A percentile compares a stretch with the other conserved stretches of the same genome.
Evolutionary conservation across 257 asterid genomes (phyloP).

Genomic region (Primulina huaijiensis): DNA sequence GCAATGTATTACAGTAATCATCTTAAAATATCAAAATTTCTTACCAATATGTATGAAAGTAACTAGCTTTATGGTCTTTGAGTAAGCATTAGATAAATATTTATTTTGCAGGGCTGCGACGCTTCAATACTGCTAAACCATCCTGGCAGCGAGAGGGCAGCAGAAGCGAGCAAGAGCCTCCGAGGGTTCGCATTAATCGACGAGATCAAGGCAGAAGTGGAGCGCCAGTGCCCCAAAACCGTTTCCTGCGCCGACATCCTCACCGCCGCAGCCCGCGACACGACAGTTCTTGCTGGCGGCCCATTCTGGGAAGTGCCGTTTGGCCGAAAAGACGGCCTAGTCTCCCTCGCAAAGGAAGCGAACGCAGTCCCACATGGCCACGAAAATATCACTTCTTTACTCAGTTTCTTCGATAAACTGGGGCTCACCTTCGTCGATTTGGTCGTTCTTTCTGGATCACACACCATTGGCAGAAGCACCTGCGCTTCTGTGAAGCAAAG

Average conservation of each 20-base stretch:
- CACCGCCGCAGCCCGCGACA: slow-evolving; percentile 66
- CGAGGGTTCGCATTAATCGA: slow-evolving; percentile 64
- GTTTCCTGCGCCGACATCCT: slow-evolving; percentile 89
- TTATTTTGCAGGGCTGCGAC: slow-evolving; percentile 68
- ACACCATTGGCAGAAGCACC: slow-evolving; percentile 45
- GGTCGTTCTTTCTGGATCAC: slow-evolving; percentile 73
- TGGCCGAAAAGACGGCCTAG: slow-evolving; percentile 74
- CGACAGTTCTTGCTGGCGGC: slow-evolving; percentile 67
- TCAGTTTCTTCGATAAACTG: slow-evolving; percentile 50
- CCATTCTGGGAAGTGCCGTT: slow-evolving; percentile 85
- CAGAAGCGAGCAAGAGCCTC: slow-evolving; percentile 51
- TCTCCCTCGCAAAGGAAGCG: slow-evolving; percentile 63
- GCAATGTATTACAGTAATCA: no score
- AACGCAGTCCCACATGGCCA: slow-evolving; percentile 57
- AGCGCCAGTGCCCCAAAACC: slow-evolving; percentile 56
- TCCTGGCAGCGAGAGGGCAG: slow-evolving; percentile 59
- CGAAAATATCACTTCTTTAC: slow-evolving; percentile 56
- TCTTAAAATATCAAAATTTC: no score
- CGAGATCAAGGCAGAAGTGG: slow-evolving; percentile 62
- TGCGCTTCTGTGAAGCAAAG: slow-evolving; percentile 36
- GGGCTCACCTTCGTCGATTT: slow-evolving; percentile 68
- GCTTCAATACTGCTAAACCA: slow-evolving; percentile 59
- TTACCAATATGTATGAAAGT: no score
- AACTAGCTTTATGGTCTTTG: no score
- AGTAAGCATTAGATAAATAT: neutral